Conservation (phyloP, 2,329 filamentous ascomycete species). For the Beauveria rudraprayagi region DNA sequence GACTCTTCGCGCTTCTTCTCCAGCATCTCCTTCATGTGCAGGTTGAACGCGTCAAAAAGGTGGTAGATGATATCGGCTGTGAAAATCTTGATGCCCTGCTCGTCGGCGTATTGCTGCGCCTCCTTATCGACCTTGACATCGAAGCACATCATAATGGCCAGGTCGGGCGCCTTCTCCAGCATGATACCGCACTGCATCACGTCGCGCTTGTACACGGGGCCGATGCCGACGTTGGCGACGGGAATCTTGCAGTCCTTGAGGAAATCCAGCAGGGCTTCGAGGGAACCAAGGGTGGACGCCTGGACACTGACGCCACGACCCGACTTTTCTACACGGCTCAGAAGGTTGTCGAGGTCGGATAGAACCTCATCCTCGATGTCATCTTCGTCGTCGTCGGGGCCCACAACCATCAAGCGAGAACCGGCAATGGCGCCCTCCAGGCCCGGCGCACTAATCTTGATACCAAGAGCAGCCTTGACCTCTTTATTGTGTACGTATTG, state of each 20-base stretch:
- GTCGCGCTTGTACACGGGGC: slow-evolving; percentile 95
- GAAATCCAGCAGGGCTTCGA: slow-evolving; percentile 95
- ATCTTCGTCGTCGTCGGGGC: slow-evolving; percentile 91
- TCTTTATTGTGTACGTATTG: slow-evolving; percentile 98
- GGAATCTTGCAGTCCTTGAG: slow-evolving; percentile 93
- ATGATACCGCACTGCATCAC: slow-evolving; percentile 93
- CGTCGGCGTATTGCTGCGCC: slow-evolving; percentile 80
- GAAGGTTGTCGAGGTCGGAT: slow-evolving; percentile 82
- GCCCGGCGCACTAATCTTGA: slow-evolving; percentile 96
- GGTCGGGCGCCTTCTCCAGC: slow-evolving; percentile 91
- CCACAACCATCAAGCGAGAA: slow-evolving; percentile 87
- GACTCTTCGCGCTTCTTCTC: slow-evolving; percentile 94
- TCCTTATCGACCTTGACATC: slow-evolving; percentile 99
- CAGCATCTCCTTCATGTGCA: slow-evolving; percentile 79
- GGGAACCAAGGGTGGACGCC: slow-evolving; percentile 91
- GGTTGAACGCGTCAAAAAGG: slow-evolving; percentile 91
- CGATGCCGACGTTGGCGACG: slow-evolving; percentile 93
- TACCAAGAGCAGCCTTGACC: slow-evolving; percentile 94
- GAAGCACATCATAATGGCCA: slow-evolving; percentile 99
- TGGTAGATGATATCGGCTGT: slow-evolving; percentile 99
- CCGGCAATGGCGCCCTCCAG: slow-evolving; percentile 95
- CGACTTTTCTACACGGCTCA: slow-evolving; percentile 84
- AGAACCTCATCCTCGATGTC: slow-evolving; percentile 96
- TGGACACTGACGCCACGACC: slow-evolving; percentile 95
- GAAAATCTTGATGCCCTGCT: slow-evolving; percentile 95